phyloP scores from a whole-genome alignment of 1,284 basidiomycete species.

The Rhodofomes roseus region DNA sequence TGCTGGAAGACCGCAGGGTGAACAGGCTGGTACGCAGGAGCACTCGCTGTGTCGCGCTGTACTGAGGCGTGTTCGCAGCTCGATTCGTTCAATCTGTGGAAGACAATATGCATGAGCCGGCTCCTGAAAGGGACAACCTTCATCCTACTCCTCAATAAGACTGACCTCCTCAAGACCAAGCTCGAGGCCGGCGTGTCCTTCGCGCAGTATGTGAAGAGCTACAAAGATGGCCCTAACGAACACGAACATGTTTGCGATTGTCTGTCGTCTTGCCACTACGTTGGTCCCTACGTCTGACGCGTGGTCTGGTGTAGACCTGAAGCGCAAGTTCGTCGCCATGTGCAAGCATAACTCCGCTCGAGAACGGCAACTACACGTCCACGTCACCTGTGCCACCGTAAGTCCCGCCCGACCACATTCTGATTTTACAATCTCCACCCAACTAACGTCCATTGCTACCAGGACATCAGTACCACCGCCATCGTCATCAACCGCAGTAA shows the following conservation, averaged over 20 bases:
- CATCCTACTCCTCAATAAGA: constrained; percentile 62
- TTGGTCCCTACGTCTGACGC: neutral
- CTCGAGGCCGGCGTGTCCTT: constrained; percentile 41
- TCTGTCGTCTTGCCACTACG: constrained; percentile 24
- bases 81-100: constrained; percentile 60
- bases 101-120: constrained; percentile 54
- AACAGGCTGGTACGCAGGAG: constrained; percentile 48
- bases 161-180: constrained; percentile 54
- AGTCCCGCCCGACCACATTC: constrained; percentile 21
- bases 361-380: constrained; percentile 43
- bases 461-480: constrained; percentile 49
- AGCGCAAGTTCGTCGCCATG: constrained; percentile 44
- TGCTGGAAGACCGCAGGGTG: constrained; percentile 51
- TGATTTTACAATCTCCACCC: neutral
- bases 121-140: constrained; percentile 49
- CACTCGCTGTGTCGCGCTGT: neutral
- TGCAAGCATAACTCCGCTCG: constrained; percentile 43
- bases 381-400: constrained; percentile 53
- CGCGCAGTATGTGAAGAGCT: constrained; percentile 40
- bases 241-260: constrained; percentile 49
- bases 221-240: constrained; percentile 47
- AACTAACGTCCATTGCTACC: neutral
- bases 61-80: constrained; percentile 28
- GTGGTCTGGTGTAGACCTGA: constrained; percentile 34
- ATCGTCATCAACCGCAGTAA: constrained; percentile 43